These are phyloP conservation scores for Fusarium sp. DNA, from an alignment of 2,329 filamentous ascomycete genomes.

Conservation along the genomic window DNA sequence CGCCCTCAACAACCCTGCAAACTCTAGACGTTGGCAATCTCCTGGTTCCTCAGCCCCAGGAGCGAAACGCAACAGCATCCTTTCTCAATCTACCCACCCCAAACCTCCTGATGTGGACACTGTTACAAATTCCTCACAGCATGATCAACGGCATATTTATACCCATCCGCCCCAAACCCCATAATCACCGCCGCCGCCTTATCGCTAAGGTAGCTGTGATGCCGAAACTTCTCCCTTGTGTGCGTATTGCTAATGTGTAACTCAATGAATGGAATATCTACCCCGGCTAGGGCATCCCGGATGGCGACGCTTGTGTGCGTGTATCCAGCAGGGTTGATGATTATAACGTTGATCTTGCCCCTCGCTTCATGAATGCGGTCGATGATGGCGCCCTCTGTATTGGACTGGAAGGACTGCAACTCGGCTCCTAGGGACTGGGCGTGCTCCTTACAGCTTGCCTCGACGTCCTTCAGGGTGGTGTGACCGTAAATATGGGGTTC, in stretches of 20 bases:
- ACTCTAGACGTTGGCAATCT: no score
- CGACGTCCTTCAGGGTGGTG: constrained; percentile 70
- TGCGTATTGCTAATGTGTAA: not conserved
- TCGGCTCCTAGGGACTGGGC: constrained; percentile 58
- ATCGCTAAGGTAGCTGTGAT: not conserved
- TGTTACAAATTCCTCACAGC: constrained; percentile 64
- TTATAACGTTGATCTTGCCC: constrained; percentile 62
- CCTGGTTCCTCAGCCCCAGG: no score
- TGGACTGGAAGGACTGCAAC: constrained; percentile 76
- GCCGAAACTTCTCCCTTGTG: not conserved
- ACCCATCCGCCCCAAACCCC: not conserved
- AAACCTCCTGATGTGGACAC: no score
- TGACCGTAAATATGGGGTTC: constrained; percentile 79
- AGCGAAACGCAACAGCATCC: no score
- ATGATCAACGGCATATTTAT: not conserved
- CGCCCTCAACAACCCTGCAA: no score
- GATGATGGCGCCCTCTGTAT: constrained; percentile 79
- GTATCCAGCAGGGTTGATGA: constrained; percentile 80
- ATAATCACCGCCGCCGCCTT: not conserved
- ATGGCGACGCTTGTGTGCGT: constrained; percentile 81
- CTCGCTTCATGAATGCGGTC: constrained; percentile 78
- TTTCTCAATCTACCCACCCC: no score
- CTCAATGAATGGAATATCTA: constrained; percentile 68
- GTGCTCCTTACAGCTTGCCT: constrained; percentile 60
- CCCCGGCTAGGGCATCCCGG: constrained; percentile 75